These are phyloP conservation scores for Orbilia oligospora DNA, from an alignment of 2,329 filamentous ascomycete species.

Conservation along the genomic window DNA sequence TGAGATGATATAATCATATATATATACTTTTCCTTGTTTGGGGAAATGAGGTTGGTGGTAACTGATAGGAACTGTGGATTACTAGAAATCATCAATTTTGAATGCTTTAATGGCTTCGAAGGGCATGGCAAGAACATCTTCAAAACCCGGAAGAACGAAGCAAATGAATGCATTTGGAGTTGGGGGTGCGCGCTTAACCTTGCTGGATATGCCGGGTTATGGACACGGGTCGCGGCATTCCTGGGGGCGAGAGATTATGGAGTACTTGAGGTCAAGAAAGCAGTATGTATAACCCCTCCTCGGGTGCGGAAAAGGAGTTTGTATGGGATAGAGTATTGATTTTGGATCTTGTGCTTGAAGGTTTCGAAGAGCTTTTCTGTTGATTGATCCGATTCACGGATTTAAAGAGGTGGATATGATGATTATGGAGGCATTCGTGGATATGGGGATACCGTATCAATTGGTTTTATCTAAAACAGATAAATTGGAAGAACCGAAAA, in stretches of 20 bases:
- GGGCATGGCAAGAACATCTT: slow-evolving; percentile 72
- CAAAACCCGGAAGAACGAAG: slow-evolving; percentile 74
- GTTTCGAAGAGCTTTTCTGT: slow-evolving; percentile 75
- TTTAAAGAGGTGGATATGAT: slow-evolving; percentile 74
- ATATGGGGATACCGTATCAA: slow-evolving; percentile 75
- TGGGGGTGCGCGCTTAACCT: slow-evolving; percentile 71
- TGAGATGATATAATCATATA: slow-evolving; percentile 16
- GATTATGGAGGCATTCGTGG: slow-evolving; percentile 73
- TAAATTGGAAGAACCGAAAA: slow-evolving; percentile 67
- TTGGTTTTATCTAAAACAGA: slow-evolving; percentile 78
- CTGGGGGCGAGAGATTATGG: slow-evolving; percentile 79
- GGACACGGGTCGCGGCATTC: slow-evolving; percentile 74
- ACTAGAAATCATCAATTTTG: slow-evolving; percentile 75
- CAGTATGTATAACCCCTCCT: slow-evolving; percentile 68
- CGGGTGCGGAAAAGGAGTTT: no score
- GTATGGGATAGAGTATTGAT: background rate
- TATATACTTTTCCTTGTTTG: no score
- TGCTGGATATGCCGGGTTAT: slow-evolving; percentile 81
- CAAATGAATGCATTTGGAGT: slow-evolving; percentile 78
- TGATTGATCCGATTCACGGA: slow-evolving; percentile 76
- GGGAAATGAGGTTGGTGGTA: background rate
- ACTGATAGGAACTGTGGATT: background rate
- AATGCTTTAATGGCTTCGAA: slow-evolving; percentile 74
- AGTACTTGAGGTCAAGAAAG: slow-evolving; percentile 75
- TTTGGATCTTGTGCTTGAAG: slow-evolving; percentile 63